These are phyloP conservation scores for Phycomyces blakesleeanus DNA, from an alignment of 192 early-diverging fungal genomes.

Conservation along the genomic window DNA sequence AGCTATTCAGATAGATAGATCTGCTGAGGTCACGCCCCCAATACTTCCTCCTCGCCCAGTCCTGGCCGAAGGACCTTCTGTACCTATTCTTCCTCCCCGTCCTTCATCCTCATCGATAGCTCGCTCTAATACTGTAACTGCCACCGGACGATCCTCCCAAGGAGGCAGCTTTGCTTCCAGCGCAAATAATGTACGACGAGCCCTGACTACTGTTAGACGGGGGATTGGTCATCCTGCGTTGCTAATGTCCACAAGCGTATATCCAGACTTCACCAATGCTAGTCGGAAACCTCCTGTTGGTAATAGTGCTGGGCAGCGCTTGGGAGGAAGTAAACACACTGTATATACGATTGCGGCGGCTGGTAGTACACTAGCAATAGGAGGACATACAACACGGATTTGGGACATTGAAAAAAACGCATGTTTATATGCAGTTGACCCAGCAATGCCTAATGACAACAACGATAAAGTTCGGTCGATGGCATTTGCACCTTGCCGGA, in stretches of 20 bases:
- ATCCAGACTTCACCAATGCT: constrained; percentile 49
- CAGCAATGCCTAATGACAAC: constrained; percentile 46
- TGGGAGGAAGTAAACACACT: constrained; percentile 44
- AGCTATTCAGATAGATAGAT: too few relatives aligned
- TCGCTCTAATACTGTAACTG: constrained; percentile 1
- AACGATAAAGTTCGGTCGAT: constrained; percentile 32
- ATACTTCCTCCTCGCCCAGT: constrained; percentile 1
- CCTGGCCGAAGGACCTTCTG: not conserved
- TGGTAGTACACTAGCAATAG: constrained; percentile 44
- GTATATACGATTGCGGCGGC: constrained; percentile 48
- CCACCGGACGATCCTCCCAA: not conserved
- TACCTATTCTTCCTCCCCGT: constrained; percentile 2
- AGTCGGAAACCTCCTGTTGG: constrained; percentile 57
- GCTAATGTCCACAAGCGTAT: constrained; percentile 3
- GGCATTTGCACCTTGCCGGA: constrained; percentile 52
- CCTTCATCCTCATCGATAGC: constrained; percentile 20
- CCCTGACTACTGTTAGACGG: not conserved
- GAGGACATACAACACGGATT: constrained; percentile 38
- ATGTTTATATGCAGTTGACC: constrained; percentile 43
- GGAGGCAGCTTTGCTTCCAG: not conserved
- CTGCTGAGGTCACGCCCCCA: not conserved
- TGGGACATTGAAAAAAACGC: constrained; percentile 44
- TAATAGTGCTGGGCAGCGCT: constrained; percentile 37
- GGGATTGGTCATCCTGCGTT: not conserved
- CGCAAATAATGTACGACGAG: not conserved